phyloP scores from a whole-genome alignment of 768 basidiomycete genomes.

The Stropharia rugosoannulata region DNA sequence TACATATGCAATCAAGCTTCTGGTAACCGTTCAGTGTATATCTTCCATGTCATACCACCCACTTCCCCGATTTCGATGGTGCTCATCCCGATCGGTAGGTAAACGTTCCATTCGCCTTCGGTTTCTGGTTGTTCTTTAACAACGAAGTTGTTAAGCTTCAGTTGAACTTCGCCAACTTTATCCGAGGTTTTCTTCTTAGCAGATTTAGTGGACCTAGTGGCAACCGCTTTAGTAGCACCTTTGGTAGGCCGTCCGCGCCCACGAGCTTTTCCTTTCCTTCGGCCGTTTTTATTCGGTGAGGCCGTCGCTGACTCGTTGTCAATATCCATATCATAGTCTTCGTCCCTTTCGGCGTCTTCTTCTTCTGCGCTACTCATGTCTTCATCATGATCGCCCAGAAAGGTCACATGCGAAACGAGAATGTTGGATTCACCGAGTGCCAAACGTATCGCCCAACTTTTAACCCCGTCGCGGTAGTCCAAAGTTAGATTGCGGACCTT shows the following conservation, averaged over 20 bases:
- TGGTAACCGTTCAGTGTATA: slow-evolving; percentile 53
- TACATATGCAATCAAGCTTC: slow-evolving; percentile 7
- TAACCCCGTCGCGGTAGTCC: slow-evolving; percentile 70
- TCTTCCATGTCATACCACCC: slow-evolving; percentile 69
- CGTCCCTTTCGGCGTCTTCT: slow-evolving; percentile 31
- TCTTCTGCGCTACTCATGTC: slow-evolving; percentile 59
- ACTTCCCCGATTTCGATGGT: slow-evolving; percentile 73
- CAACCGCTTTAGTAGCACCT: slow-evolving; percentile 23
- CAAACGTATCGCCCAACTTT: slow-evolving; percentile 69
- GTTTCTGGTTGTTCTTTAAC: slow-evolving; percentile 45
- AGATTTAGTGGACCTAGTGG: slow-evolving; percentile 25
- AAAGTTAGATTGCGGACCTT: slow-evolving; percentile 55
- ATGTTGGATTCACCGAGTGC: slow-evolving; percentile 55
- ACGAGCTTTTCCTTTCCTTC: slow-evolving; percentile 38
- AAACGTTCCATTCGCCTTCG: slow-evolving; percentile 60
- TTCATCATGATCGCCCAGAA: slow-evolving; percentile 57
- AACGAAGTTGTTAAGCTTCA: slow-evolving; percentile 61
- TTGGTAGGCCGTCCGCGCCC: slow-evolving; percentile 38
- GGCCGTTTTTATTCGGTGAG: slow-evolving; percentile 40
- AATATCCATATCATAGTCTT: slow-evolving; percentile 44
- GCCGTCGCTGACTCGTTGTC: slow-evolving; percentile 32
- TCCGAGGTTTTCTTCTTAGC: slow-evolving; percentile 41
- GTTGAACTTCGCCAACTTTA: slow-evolving; percentile 57
- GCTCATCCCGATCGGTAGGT: slow-evolving; percentile 56
- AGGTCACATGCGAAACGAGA: slow-evolving; percentile 51